phyloP scores from a whole-genome alignment of 805 yeast genomes.

The Blastobotrys muscicola region DNA sequence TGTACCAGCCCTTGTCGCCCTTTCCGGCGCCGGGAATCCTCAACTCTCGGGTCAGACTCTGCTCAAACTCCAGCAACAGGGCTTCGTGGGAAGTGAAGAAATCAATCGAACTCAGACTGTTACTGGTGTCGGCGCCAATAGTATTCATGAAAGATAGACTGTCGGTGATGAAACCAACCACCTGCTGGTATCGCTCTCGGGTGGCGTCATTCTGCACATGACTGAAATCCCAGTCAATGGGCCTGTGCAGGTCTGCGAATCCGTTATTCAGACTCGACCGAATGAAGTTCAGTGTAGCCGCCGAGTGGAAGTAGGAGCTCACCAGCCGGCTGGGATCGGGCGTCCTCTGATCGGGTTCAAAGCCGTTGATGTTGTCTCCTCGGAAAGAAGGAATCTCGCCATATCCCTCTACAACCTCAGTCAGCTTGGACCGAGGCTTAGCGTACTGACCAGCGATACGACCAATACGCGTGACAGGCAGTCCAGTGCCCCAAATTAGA shows the following conservation, averaged over 20 bases:
- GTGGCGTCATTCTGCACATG: slow-evolving; percentile 31
- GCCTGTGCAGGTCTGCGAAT: slow-evolving; percentile 33
- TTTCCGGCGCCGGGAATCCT: slow-evolving; percentile 8
- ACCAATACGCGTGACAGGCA: slow-evolving; percentile 34
- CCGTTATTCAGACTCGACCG: slow-evolving; percentile 29
- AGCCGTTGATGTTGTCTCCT: slow-evolving; percentile 37
- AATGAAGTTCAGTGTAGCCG: slow-evolving; percentile 35
- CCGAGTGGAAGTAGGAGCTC: slow-evolving; percentile 36
- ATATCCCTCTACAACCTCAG: slow-evolving; percentile 32
- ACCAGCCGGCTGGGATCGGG: slow-evolving; percentile 35
- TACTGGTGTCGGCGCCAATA: slow-evolving; percentile 28
- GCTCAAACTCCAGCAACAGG: slow-evolving; percentile 34
- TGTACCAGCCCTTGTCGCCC: slow-evolving; percentile 24
- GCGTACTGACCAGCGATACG: slow-evolving; percentile 39
- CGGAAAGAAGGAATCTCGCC: slow-evolving; percentile 33
- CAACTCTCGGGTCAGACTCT: slow-evolving; percentile 29
- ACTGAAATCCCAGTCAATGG: slow-evolving; percentile 33
- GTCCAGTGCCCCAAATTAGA: slow-evolving; percentile 34
- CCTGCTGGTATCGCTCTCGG: slow-evolving; percentile 31
- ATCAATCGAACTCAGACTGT: slow-evolving; percentile 27
- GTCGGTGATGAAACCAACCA: slow-evolving; percentile 29
- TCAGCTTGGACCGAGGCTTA: slow-evolving; percentile 35
- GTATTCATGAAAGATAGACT: slow-evolving; percentile 32
- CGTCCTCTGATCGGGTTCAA: slow-evolving; percentile 28
- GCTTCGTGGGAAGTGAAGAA: slow-evolving; percentile 36